These are phyloP conservation scores for Ophiognomonia clavigignenti-juglandacearum DNA, from an alignment of 2,329 filamentous ascomycete species.

Conservation along the genomic window DNA sequence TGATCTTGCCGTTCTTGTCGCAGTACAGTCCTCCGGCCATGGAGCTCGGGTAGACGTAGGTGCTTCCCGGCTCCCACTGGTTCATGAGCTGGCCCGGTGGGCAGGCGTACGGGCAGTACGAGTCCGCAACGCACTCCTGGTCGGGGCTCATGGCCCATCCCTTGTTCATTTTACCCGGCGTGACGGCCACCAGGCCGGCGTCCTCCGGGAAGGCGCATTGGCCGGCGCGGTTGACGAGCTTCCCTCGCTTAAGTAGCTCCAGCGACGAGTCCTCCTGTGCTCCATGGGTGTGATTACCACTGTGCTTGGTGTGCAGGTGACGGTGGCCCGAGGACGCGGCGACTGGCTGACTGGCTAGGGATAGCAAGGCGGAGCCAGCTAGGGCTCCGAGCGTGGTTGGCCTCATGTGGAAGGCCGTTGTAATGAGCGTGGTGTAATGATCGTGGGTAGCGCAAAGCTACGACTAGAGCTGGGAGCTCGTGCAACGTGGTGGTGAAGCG, in stretches of 20 bases:
- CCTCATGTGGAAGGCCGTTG: constrained; percentile 41
- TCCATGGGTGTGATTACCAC: constrained; percentile 29
- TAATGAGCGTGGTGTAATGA: constrained; percentile 14
- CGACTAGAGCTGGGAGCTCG: constrained; percentile 4
- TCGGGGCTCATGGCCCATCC: constrained; percentile 81
- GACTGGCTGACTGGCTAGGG: constrained; percentile 38
- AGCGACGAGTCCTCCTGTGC: constrained; percentile 19
- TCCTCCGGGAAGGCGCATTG: constrained; percentile 63
- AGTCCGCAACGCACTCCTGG: constrained; percentile 60
- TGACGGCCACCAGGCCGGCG: constrained; percentile 63
- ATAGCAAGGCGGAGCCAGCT: constrained; percentile 42
- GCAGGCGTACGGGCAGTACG: constrained; percentile 74
- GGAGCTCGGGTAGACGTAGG: constrained; percentile 64
- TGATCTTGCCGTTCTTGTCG: constrained; percentile 57
- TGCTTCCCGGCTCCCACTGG: constrained; percentile 71
- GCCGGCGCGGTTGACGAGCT: constrained; percentile 45
- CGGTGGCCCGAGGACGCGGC: constrained; percentile 31
- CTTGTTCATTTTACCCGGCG: constrained; percentile 58
- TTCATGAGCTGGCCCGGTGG: constrained; percentile 70
- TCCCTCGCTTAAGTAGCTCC: constrained; percentile 18
- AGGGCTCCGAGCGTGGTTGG: constrained; percentile 43
- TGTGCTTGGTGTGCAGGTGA: constrained; percentile 25
- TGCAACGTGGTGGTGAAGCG: not conserved
- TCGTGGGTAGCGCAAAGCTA: constrained; percentile 15
- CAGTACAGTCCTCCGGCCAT: constrained; percentile 77